A percentile compares a stretch with the other conserved stretches of the same genome.
Evolutionary conservation across 768 basidiomycete genomes (phyloP).

Genomic region (Neoboletus magnificus): DNA sequence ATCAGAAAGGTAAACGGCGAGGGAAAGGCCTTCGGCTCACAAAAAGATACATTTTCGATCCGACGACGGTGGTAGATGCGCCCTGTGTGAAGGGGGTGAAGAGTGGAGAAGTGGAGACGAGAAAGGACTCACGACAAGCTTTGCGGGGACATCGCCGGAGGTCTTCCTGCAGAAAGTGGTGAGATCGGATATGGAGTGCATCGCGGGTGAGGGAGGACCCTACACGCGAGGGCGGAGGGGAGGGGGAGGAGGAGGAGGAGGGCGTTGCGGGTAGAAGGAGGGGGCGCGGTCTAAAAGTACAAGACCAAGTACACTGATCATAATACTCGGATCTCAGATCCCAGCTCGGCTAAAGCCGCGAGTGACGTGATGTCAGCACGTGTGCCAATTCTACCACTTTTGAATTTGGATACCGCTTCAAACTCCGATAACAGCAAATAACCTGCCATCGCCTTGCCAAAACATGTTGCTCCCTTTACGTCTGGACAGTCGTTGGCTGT

Average conservation of each 20-base stretch:
- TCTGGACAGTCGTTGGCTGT: not conserved
- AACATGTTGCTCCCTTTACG: not conserved
- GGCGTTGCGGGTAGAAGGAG: conserved; percentile 13
- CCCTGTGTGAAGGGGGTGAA: conserved; percentile 53
- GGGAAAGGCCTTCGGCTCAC: conserved; percentile 40
- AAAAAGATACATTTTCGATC: conserved; percentile 86
- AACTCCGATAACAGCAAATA: conserved; percentile 11
- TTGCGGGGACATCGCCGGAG: conserved; percentile 81
- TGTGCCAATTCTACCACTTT: conserved; percentile 7
- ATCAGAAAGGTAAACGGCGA: not conserved
- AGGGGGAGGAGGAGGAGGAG: conserved; percentile 5
- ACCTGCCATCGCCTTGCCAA: conserved; percentile 14
- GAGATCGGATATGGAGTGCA: conserved; percentile 87
- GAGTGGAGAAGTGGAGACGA: not conserved
- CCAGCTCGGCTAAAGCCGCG: conserved; percentile 21
- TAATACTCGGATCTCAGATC: conserved; percentile 30
- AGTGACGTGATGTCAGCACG: conserved; percentile 20
- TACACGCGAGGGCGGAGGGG: not conserved
- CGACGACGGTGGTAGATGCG: conserved; percentile 87
- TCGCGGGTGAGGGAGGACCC: conserved; percentile 15
- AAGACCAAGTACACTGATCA: conserved; percentile 15
- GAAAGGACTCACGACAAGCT: conserved; percentile 69
- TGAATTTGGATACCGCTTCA: conserved; percentile 11
- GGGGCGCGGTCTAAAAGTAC: conserved; percentile 18
- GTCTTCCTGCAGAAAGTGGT: conserved; percentile 84